A percentile compares a stretch with the other conserved stretches of the same genome.
phyloP scores from a whole-genome alignment of 2,329 filamentous ascomycete species.

The Trichoderma sp. region DNA sequence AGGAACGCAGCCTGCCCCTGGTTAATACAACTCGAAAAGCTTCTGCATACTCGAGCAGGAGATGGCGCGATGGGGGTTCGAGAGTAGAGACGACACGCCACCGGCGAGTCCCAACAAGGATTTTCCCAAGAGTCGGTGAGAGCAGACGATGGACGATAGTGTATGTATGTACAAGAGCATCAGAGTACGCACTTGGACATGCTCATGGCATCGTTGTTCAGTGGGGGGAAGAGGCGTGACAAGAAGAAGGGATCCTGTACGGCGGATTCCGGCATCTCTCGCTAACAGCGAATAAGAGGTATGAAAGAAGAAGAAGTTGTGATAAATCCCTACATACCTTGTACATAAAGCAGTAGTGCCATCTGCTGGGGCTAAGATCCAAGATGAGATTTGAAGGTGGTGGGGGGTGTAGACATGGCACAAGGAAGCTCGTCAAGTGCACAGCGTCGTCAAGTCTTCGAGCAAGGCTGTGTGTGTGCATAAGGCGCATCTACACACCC shows the following conservation, averaged over 20 bases:
- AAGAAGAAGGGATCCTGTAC: background rate
- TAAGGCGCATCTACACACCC: too few species aligned
- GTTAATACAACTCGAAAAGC: too few species aligned
- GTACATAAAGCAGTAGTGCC: background rate
- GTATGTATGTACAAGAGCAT: too few species aligned
- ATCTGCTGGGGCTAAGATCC: conserved; percentile 2
- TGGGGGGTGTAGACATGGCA: background rate
- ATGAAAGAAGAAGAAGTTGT: background rate
- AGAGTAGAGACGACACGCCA: background rate
- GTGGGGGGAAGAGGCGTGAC: too few species aligned
- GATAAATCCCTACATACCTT: too few species aligned
- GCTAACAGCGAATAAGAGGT: background rate
- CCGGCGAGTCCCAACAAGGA: background rate
- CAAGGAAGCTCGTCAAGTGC: too few species aligned
- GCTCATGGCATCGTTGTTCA: too few species aligned
- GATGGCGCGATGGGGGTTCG: background rate
- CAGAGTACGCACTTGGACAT: too few species aligned
- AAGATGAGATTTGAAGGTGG: conserved; percentile 7
- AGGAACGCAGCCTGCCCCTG: too few species aligned
- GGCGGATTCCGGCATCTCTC: background rate
- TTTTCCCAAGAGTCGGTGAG: background rate
- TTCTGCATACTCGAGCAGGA: background rate
- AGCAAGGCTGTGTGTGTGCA: background rate
- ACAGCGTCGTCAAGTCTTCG: background rate
- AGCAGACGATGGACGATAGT: too few species aligned